These are phyloP conservation scores for Tolypocladium capitatum DNA, from an alignment of 2,329 filamentous ascomycete genomes.

Conservation along the genomic window DNA sequence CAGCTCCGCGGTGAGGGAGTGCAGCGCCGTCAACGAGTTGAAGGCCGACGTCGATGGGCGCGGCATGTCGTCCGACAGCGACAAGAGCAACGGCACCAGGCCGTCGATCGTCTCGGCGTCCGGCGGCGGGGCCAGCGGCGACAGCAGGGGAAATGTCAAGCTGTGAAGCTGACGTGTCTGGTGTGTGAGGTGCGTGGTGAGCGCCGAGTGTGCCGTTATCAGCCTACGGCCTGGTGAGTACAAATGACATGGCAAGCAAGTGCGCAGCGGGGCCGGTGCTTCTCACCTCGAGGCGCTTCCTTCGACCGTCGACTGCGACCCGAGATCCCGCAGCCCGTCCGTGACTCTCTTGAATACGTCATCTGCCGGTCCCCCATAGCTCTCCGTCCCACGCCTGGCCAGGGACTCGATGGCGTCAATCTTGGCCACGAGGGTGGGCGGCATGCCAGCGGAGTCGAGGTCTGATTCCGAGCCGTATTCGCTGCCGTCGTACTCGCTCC, in stretches of 20 bases:
- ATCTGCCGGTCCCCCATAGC: conserved; percentile 50
- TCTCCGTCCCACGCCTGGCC: conserved; percentile 52
- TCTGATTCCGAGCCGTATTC: conserved; percentile 64
- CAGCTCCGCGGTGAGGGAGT: conserved; percentile 58
- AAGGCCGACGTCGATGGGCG: conserved; percentile 48
- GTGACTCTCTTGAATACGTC: conserved; percentile 56
- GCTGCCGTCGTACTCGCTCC: conserved; percentile 56
- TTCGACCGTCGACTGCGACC: conserved; percentile 59
- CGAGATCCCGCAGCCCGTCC: conserved; percentile 56
- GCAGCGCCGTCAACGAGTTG: conserved; percentile 53
- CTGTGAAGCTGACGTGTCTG: conserved; percentile 66
- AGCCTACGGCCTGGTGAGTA: conserved; percentile 34
- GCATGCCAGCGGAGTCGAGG: conserved; percentile 54
- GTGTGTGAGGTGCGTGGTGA: conserved; percentile 61
- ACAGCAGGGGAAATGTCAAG: conserved; percentile 56
- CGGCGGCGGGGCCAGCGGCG: conserved; percentile 50
- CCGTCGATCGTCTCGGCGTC: conserved; percentile 53
- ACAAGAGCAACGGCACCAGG: conserved; percentile 53
- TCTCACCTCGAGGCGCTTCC: conserved; percentile 55
- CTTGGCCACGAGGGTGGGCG: conserved; percentile 50
- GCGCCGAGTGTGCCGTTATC: conserved; percentile 61
- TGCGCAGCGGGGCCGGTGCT: neutral
- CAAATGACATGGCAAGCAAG: neutral
- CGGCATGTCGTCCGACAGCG: conserved; percentile 54
- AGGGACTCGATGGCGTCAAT: conserved; percentile 63